Percentiles rank a stretch among this genome's conserved stretches.
Evolutionary conservation across 83 land plant genomes (phyloP).

Genomic region (Diphasiastrum complanatum): DNA sequence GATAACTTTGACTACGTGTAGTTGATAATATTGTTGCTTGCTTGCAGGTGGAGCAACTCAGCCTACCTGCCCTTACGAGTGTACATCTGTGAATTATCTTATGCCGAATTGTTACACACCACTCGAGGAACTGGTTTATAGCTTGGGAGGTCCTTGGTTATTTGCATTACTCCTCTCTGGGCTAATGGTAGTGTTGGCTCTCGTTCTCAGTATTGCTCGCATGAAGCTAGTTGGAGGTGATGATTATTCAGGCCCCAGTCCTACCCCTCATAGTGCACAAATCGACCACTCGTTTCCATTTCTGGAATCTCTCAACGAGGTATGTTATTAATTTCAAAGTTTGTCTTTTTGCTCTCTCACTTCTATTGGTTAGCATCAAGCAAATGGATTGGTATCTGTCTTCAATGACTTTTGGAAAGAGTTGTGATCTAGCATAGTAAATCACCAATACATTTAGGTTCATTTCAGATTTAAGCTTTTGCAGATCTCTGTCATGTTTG

Average conservation of each 20-base stretch:
- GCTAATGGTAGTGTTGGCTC: constrained; percentile 64
- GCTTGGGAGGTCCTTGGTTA: constrained; percentile 97
- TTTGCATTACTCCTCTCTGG: constrained; percentile 73
- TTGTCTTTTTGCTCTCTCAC: too few relatives aligned
- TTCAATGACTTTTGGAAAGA: not conserved
- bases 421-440: not conserved
- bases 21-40: not conserved
- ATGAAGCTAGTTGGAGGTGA: constrained; percentile 87
- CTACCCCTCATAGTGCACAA: constrained; percentile 66
- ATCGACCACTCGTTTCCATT: constrained; percentile 90
- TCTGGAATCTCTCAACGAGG: constrained; percentile 94
- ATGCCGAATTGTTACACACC: constrained; percentile 96
- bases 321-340: constrained; percentile 6
- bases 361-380: too few relatives aligned
- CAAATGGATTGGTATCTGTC: too few relatives aligned
- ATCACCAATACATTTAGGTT: too few relatives aligned
- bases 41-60: constrained; percentile 73
- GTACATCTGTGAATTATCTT: constrained; percentile 80
- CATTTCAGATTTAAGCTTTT: not conserved
- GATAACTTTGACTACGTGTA: too few relatives aligned
- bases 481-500: not conserved
- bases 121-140: constrained; percentile 79
- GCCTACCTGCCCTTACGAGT: constrained; percentile 79
- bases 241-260: constrained; percentile 70
- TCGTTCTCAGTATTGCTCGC: constrained; percentile 90